These are phyloP conservation scores for Kingdonia uniflora DNA, from an alignment of 164 flowering plant genomes.

Conservation along the genomic window DNA sequence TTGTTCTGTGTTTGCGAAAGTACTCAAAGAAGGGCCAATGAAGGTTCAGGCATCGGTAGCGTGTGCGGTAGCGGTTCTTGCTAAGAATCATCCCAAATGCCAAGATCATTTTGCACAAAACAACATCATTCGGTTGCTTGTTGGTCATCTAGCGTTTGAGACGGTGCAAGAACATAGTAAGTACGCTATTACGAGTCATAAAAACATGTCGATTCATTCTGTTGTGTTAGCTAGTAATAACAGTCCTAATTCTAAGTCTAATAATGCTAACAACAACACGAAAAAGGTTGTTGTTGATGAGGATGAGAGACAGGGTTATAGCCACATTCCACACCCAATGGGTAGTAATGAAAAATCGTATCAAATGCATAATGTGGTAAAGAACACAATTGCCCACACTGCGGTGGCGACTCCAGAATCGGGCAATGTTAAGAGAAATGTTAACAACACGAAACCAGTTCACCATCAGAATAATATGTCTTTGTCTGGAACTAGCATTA, in stretches of 20 bases:
- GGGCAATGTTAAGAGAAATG: not conserved
- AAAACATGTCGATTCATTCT: constrained; percentile 46
- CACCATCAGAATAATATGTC: constrained; percentile 14
- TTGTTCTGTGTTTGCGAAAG: constrained; percentile 60
- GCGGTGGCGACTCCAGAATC: constrained; percentile 22
- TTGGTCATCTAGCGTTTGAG: constrained; percentile 74
- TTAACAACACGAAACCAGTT: not conserved
- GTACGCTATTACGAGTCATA: constrained; percentile 44
- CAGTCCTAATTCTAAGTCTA: not conserved
- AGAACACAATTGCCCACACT: constrained; percentile 18
- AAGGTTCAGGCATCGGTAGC: constrained; percentile 64
- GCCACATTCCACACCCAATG: constrained; percentile 27
- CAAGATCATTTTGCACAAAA: constrained; percentile 71
- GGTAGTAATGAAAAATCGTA: constrained; percentile 16
- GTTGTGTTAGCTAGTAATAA: constrained; percentile 56
- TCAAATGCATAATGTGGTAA: constrained; percentile 48
- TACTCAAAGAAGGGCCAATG: constrained; percentile 76
- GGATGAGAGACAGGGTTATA: constrained; percentile 2
- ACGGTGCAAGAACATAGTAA: constrained; percentile 84
- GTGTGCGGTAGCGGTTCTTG: constrained; percentile 78
- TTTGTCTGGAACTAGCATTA: constrained; percentile 44
- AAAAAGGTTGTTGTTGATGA: constrained; percentile 13
- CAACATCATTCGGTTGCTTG: constrained; percentile 61
- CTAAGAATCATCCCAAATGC: constrained; percentile 52
- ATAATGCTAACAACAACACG: not conserved